Evolutionary conservation across 1,284 basidiomycete genomes (phyloP).

Genomic region (Fomitiporia mediterranea): DNA sequence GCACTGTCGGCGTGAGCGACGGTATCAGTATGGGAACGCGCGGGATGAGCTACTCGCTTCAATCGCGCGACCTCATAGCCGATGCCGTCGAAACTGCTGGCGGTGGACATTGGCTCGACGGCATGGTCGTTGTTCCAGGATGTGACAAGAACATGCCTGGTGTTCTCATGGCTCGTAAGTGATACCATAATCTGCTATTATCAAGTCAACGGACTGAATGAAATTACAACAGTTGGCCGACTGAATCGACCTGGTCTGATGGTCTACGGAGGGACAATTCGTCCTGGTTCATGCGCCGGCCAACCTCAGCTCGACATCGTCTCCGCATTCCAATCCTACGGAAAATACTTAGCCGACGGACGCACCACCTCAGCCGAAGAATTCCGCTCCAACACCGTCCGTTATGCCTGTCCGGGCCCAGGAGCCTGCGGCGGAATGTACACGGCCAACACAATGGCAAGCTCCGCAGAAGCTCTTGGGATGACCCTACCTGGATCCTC

Average conservation of each 20-base stretch:
- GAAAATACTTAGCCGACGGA: slow-evolving; percentile 87
- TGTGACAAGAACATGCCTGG: slow-evolving; percentile 99
- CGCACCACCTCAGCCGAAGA: slow-evolving; percentile 79
- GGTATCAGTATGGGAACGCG: slow-evolving; percentile 96
- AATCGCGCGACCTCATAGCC: slow-evolving; percentile 94
- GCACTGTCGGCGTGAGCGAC: slow-evolving; percentile 95
- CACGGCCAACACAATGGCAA: slow-evolving; percentile 96
- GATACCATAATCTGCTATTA: slow-evolving; percentile 11
- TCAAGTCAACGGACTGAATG: neutral
- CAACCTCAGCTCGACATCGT: slow-evolving; percentile 85
- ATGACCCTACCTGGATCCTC: slow-evolving; percentile 98
- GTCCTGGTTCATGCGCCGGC: slow-evolving; percentile 82
- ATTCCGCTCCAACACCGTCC: slow-evolving; percentile 78
- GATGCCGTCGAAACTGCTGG: slow-evolving; percentile 95
- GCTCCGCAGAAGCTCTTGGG: slow-evolving; percentile 85
- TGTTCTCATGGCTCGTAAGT: slow-evolving; percentile 87
- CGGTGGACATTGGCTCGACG: slow-evolving; percentile 98
- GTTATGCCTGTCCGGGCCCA: slow-evolving; percentile 91
- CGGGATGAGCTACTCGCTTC: slow-evolving; percentile 93
- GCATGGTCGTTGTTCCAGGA: slow-evolving; percentile 93
- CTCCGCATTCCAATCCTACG: slow-evolving; percentile 93
- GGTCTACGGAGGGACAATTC: slow-evolving; percentile 96
- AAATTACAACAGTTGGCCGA: slow-evolving; percentile 61
- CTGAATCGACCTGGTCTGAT: slow-evolving; percentile 93
- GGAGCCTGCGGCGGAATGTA: slow-evolving; percentile 98